Evolutionary conservation across 352 stramenopile genomes (phyloP).

Genomic region (Phytopythium ostracodes): DNA sequence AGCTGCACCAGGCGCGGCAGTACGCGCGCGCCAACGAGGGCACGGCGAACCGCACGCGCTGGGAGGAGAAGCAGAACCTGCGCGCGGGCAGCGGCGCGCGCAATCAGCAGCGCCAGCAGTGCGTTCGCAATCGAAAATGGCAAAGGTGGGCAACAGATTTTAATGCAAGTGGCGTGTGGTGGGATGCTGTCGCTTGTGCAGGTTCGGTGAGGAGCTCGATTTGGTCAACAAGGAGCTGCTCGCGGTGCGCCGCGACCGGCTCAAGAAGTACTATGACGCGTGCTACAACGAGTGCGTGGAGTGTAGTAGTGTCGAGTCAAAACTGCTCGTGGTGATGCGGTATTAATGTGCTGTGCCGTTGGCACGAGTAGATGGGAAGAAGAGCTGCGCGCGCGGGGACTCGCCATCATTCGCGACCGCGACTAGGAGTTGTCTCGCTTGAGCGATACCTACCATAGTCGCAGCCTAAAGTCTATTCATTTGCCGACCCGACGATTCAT

Average conservation of each 20-base stretch:
- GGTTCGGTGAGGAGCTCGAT: conserved; percentile 68
- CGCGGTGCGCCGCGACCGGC: conserved; percentile 52
- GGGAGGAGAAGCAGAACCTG: conserved; percentile 77
- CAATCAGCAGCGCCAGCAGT: conserved; percentile 55
- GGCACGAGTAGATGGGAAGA: conserved; percentile 47
- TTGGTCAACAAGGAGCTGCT: conserved; percentile 73
- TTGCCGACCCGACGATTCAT: neutral
- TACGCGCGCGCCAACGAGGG: conserved; percentile 51
- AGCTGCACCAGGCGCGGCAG: conserved; percentile 55
- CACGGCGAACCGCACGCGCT: conserved; percentile 48
- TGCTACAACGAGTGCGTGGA: conserved; percentile 72
- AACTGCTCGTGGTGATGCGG: neutral
- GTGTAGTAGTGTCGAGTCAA: too few relatives aligned
- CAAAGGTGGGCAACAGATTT: neutral
- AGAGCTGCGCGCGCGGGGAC: conserved; percentile 56
- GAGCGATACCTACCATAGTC: neutral
- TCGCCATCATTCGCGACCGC: conserved; percentile 64
- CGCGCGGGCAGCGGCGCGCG: conserved; percentile 45
- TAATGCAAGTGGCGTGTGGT: neutral
- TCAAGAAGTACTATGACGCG: conserved; percentile 69
- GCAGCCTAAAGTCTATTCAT: neutral
- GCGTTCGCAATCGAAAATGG: conserved; percentile 1
- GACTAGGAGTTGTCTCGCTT: conserved; percentile 30
- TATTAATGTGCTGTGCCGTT: neutral
- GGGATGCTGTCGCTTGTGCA: conserved; percentile 8